phyloP scores from a whole-genome alignment of 1,284 basidiomycete species.

The Moesziomyces parantarcticus region DNA sequence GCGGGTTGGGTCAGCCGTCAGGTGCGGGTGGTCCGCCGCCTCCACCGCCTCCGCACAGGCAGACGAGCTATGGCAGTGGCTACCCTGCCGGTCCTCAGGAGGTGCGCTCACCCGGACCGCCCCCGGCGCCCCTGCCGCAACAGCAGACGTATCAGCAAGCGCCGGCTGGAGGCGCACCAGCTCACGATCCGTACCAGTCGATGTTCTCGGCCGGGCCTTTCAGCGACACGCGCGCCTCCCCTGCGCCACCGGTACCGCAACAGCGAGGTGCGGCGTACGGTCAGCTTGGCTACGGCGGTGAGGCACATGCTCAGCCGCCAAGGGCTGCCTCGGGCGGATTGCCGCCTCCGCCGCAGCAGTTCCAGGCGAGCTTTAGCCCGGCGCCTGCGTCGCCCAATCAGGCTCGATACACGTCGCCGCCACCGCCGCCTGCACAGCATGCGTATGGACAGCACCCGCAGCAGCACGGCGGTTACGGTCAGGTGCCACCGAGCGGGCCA shows the following conservation, averaged over 20 bases:
- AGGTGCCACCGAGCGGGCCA: neutral
- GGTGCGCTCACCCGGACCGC: conserved; percentile 23
- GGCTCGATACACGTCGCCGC: conserved; percentile 26
- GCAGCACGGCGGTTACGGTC: neutral
- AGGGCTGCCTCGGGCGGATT: conserved; percentile 7
- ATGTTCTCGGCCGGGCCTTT: conserved; percentile 46
- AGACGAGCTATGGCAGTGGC: conserved; percentile 34
- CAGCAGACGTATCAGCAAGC: conserved; percentile 16
- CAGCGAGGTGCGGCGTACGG: conserved; percentile 14
- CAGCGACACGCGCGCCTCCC: conserved; percentile 23
- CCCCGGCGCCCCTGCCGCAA: conserved; percentile 26
- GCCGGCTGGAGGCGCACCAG: conserved; percentile 2
- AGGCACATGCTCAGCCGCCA: conserved; percentile 1
- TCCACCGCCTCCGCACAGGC: conserved; percentile 25
- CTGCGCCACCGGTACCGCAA: conserved; percentile 14
- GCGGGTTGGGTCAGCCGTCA: conserved; percentile 1
- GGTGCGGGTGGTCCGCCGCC: conserved; percentile 16
- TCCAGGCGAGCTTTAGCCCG: conserved; percentile 22
- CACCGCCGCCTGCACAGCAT: conserved; percentile 6
- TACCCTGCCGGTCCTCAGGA: conserved; percentile 12
- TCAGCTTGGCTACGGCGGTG: conserved; percentile 10
- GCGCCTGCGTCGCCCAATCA: conserved; percentile 11
- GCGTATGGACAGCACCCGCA: neutral
- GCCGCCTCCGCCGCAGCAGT: conserved; percentile 34
- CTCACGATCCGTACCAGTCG: conserved; percentile 26